Percentiles rank a stretch among this genome's conserved stretches.
phyloP scores from a whole-genome alignment of 768 basidiomycete genomes.

The Pisolithus sp. region DNA sequence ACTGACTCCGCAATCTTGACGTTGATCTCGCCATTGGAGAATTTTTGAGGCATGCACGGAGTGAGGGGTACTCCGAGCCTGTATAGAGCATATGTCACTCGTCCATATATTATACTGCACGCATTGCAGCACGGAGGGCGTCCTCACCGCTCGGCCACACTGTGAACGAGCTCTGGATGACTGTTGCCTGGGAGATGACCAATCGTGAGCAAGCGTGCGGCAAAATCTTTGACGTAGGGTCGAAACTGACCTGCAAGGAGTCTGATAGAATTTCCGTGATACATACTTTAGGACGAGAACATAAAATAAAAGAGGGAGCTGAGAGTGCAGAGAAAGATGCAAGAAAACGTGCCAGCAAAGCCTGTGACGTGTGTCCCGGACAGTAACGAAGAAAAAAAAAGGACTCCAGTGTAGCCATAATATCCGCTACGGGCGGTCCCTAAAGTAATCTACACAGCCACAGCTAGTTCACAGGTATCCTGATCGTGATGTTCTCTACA shows the following conservation, averaged over 20 bases:
- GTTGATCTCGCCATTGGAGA: slow-evolving; percentile 93
- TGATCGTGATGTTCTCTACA: slow-evolving; percentile 89
- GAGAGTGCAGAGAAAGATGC: slow-evolving; percentile 5
- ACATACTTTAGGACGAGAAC: slow-evolving; percentile 46
- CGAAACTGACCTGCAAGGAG: slow-evolving; percentile 62
- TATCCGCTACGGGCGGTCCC: slow-evolving; percentile 3
- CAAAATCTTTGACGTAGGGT: neutral
- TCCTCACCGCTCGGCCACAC: slow-evolving; percentile 95
- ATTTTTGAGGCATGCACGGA: slow-evolving; percentile 80
- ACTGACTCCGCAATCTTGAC: slow-evolving; percentile 94
- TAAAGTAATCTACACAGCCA: slow-evolving; percentile 43
- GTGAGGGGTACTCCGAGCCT: slow-evolving; percentile 88
- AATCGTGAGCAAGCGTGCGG: slow-evolving; percentile 7
- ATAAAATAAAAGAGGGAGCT: neutral
- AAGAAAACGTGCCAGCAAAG: neutral
- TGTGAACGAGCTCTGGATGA: slow-evolving; percentile 94
- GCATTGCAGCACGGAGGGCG: slow-evolving; percentile 30
- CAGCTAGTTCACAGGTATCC: slow-evolving; percentile 37
- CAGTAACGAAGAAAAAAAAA: slow-evolving; percentile 4
- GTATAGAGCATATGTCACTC: slow-evolving; percentile 41
- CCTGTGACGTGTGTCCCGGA: neutral
- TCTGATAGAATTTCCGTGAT: slow-evolving; percentile 76
- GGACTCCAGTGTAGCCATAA: neutral
- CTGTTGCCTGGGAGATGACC: slow-evolving; percentile 69
- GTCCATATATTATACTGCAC: slow-evolving; percentile 34